Evolutionary conservation across 352 stramenopile species (phyloP).

Genomic region (Globisporangium rhizosaccharum): DNA sequence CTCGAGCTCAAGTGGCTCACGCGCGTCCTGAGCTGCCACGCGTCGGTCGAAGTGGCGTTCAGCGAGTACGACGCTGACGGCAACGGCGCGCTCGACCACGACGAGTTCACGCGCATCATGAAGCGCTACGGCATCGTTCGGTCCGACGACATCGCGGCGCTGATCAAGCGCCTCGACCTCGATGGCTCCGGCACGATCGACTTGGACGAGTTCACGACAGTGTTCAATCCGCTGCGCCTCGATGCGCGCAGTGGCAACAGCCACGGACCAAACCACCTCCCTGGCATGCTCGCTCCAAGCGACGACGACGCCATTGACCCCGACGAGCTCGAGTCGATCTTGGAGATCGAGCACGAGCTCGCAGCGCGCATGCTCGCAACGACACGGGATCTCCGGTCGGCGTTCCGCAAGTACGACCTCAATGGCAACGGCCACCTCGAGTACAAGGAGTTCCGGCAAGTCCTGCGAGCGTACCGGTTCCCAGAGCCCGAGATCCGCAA

Average conservation of each 20-base stretch:
- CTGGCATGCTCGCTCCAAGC: not conserved
- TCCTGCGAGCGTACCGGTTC: conserved; percentile 57
- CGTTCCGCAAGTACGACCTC: conserved; percentile 62
- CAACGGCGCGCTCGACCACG: conserved; percentile 44
- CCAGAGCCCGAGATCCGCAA: conserved; percentile 61
- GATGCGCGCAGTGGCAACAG: conserved; percentile 7
- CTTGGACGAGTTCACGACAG: conserved; percentile 43
- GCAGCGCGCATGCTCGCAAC: conserved; percentile 45
- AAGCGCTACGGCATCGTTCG: conserved; percentile 62
- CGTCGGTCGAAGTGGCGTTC: conserved; percentile 55
- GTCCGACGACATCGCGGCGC: conserved; percentile 41
- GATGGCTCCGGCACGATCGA: conserved; percentile 47
- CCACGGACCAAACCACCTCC: not conserved
- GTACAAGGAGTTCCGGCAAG: conserved; percentile 64
- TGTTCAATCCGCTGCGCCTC: conserved; percentile 50
- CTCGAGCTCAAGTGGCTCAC: conserved; percentile 66
- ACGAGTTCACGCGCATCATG: conserved; percentile 64
- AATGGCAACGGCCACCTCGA: conserved; percentile 64
- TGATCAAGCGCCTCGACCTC: conserved; percentile 44
- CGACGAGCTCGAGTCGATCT: conserved; percentile 49
- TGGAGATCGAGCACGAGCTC: conserved; percentile 63
- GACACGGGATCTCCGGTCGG: conserved; percentile 46
- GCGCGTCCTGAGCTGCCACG: conserved; percentile 46
- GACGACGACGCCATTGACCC: conserved; percentile 30
- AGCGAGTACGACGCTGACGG: conserved; percentile 55